Evolutionary conservation across 2,329 filamentous ascomycete species (phyloP).

Genomic region (Exophiala bonariae): DNA sequence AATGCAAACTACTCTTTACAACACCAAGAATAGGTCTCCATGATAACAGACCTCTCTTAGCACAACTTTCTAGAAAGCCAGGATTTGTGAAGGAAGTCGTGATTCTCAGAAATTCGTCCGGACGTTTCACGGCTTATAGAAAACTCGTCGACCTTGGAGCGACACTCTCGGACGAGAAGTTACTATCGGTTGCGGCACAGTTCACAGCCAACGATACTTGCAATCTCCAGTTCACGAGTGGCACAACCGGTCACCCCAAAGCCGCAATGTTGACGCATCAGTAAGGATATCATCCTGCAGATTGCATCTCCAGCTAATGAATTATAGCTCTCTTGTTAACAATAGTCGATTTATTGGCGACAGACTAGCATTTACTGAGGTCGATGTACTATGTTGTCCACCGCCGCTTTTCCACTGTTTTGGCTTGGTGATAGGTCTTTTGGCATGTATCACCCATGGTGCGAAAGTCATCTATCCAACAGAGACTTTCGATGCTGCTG

Average conservation of each 20-base stretch:
- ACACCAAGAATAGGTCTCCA: conserved; percentile 67
- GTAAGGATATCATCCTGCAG: too few species aligned
- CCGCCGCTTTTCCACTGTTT: conserved; percentile 87
- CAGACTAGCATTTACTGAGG: conserved; percentile 66
- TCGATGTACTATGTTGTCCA: conserved; percentile 75
- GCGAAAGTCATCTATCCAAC: conserved; percentile 74
- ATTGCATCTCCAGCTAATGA: neutral
- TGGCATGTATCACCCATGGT: conserved; percentile 72
- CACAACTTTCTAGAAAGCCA: conserved; percentile 49
- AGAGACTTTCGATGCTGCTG: conserved; percentile 69
- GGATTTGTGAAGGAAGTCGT: conserved; percentile 52
- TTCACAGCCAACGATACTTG: conserved; percentile 67
- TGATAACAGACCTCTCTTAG: conserved; percentile 62
- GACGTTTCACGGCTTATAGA: conserved; percentile 60
- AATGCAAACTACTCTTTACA: conserved; percentile 72
- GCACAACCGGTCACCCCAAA: conserved; percentile 72
- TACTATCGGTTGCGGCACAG: conserved; percentile 55
- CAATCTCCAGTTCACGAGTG: conserved; percentile 73
- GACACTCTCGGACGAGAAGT: conserved; percentile 48
- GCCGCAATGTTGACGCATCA: conserved; percentile 73
- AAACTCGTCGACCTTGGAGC: conserved; percentile 57
- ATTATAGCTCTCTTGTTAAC: conserved; percentile 51
- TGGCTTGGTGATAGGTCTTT: conserved; percentile 73
- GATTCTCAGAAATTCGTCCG: conserved; percentile 58
- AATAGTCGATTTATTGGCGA: conserved; percentile 72